Evolutionary conservation across 805 yeast genomes (phyloP), one percentile per base, ranked within the genome.

Genomic region (Starmerella potacharoeniae): DNA sequence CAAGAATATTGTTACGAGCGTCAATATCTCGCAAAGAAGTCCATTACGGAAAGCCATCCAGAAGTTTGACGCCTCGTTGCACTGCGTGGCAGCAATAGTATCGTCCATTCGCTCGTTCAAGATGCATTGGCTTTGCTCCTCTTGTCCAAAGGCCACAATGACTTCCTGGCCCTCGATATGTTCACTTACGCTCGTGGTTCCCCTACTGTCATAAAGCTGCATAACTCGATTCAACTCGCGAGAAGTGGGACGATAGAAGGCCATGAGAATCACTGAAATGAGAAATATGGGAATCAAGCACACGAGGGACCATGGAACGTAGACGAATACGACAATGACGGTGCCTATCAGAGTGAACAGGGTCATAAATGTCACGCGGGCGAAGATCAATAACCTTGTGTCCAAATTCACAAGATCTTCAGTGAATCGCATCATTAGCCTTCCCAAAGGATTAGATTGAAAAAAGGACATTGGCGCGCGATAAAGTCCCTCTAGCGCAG

Each of bases 361-460:
- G 71, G 78, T 42, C 78, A 60, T 52, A 82, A 73, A 66, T 1
- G 37, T 17, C 3, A 41, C 13, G 3, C 54, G 47, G 8, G 51
- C 34, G 34, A 35, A 52, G 47, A 46, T 36, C 53, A 80, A 75
- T 54, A 86, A 71, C 67, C 83, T 88, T 65, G 84, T 85, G 65
- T 87, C 95, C 67, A 86, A 71, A 4, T 81, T 80, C 67, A 86
- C 95, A 0, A 91, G 83, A 68, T 87, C 95, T 62, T 86, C 85
- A 4, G 95, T 86, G 68, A 87, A 86, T 61, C 95, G 74, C 68
- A 85, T 87, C 66, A 88, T 55, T 6, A 55, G 10, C n/a, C 58
- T 33, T 1, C 96, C 95, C 74, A 85, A 76, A 17, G 96, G 96
- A 0, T 93, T 84, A 10, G 86, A 80, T 64, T 88, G 95, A 70